phyloP scores from a whole-genome alignment of 2,329 filamentous ascomycete genomes.

The Stachybotrys chartarum region DNA sequence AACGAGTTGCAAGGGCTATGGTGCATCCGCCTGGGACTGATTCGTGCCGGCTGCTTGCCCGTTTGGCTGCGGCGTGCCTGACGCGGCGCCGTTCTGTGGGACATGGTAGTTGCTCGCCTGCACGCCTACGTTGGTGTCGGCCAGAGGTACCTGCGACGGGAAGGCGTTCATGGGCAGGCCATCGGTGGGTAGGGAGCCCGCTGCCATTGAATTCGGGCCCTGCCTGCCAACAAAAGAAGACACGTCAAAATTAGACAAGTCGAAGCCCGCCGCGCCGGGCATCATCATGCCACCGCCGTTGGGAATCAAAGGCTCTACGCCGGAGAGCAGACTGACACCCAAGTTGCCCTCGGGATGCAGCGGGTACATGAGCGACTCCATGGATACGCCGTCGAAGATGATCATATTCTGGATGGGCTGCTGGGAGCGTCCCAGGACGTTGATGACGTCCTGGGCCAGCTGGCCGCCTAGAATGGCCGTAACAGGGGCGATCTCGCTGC shows the following conservation, averaged over 20 bases:
- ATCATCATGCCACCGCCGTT: constrained; percentile 16
- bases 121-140: not conserved
- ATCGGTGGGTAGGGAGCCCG: constrained; percentile 11
- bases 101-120: not conserved
- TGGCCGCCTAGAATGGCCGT: constrained; percentile 84
- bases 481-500: constrained; percentile 77
- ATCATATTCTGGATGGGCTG: constrained; percentile 95
- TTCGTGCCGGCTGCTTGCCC: too few relatives aligned
- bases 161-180: constrained; percentile 14
- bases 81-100: too few relatives aligned
- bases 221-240: constrained; percentile 14
- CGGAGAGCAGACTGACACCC: constrained; percentile 39
- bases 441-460: constrained; percentile 94
- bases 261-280: constrained; percentile 12
- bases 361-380: constrained; percentile 72
- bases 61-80: too few relatives aligned
- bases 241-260: constrained; percentile 11
- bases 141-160: constrained; percentile 5
- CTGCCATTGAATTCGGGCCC: constrained; percentile 14
- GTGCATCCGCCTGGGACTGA: too few relatives aligned
- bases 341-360: constrained; percentile 63
- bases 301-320: constrained; percentile 9
- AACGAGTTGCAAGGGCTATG: too few relatives aligned
- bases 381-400: constrained; percentile 79
- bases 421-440: constrained; percentile 82